Evolutionary conservation across 768 basidiomycete species (phyloP), one percentile per base, ranked within the genome.

Genomic region (Suillus plorans): DNA sequence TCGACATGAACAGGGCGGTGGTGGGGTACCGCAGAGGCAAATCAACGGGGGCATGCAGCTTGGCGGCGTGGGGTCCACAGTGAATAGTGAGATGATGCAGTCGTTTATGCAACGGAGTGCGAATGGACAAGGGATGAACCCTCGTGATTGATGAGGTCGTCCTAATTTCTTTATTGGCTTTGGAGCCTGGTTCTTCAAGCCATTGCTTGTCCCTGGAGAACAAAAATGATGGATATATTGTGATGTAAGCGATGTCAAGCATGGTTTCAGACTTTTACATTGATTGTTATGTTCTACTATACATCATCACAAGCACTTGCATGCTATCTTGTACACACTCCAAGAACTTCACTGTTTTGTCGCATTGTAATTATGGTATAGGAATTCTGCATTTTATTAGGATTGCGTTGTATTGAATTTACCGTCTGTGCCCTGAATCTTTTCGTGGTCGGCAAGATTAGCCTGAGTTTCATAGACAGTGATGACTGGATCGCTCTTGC

Each of bases 381-480:
- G 18, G 39, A 20, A 16, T 18, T 49, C 41, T 28, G 39, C 41
- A 25, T 28, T 25, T 41, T 41, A 28, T 66, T 53, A 79, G 49
- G 69, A 72, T 66, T 82, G 82, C 8, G 86, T 80, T 44, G 80
- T 73, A 65, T 76, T 85, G 67, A 86, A 80, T 65, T 80, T 81
- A 10, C 87, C 86, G 42, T 89, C 88, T 53, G 85, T 88, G n/a
- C 93, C 92, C 70, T 87, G 88, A 57, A 94, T 90, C 77, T 93
- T 94, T 66, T 87, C 83, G 69, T 97, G 95, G 73, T 97, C 95
- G 1, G 93, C 91, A 37, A 91, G 79, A 68, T 94, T 95, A 10
- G 95, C 91, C 68, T 91, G 90, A 0, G 91, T 78, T 76, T 97
- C 95, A 70, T 97, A 97, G 14, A 97, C 87, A 0, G 94, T 89